Base-by-base conservation (phyloP, 768 basidiomycete genomes). In the Pholiota conissans region DNA sequence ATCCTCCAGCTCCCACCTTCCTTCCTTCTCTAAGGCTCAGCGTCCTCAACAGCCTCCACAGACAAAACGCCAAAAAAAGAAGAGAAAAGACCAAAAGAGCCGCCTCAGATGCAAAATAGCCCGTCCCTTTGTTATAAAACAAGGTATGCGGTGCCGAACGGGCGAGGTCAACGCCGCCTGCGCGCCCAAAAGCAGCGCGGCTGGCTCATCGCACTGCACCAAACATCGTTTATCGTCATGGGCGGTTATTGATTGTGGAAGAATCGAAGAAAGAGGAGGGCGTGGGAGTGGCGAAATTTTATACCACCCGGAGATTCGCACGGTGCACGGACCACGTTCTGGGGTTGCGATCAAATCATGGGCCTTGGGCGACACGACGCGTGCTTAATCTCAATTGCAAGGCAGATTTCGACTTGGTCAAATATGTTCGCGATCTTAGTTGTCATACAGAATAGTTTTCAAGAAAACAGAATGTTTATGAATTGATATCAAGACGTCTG, bases 161-260 rank as follows among this genome's bases (percentile, higher is more conserved):
- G 54, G 58, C 58, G 58, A 55, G 53, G 58, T 60, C 58, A 60
- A 27, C 52, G 53, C 58, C 54, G 53, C 58, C 49, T 45, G 49
- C 40, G 40, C 29, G 30, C 42, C 20, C 24, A 22, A 49, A 24
- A 40, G 47, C 46, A 54, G 30, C 48, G 40, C 58, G 49, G 54
- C 58, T 55, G 47, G 58, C 53, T 60, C 58, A 55, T 49, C 53
- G 58, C 58, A 49, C 49, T 60, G 58, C 58, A 60, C 58, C 58
- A 54, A 48, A 54, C 29, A n/a, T 27, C 56, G 53, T 10, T n/a
- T 60, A 60, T 60, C 58, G 29, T 60, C 58, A 60, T 37, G 20
- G 30, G 58, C 58, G 58, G 58, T 40, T 60, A 55, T 60, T 56
- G 58, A 60, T 60, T 60, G 58, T 60, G 58, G 58, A 60, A 60